Conservation (phyloP, 306 rosid species). For the Cicer bijugum region DNA sequence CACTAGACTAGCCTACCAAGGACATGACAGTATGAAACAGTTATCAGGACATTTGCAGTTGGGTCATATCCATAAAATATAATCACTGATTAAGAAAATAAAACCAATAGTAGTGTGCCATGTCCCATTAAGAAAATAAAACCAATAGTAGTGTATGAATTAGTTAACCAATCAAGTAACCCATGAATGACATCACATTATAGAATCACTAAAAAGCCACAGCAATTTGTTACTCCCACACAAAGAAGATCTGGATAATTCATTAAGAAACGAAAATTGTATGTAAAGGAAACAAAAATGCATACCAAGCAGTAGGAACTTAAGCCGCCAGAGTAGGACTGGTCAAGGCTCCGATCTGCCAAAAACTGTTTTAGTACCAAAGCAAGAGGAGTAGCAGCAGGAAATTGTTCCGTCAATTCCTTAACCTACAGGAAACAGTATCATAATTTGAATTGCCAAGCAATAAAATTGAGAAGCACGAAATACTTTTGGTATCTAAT, state of each 20-base stretch:
- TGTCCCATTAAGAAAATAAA: conserved; percentile 19
- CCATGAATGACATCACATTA: conserved; percentile 22
- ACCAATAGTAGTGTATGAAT: neutral
- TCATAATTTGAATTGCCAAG: conserved; percentile 38
- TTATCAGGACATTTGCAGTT: conserved; percentile 12
- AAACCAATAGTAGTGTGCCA: neutral
- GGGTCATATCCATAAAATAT: conserved; percentile 21
- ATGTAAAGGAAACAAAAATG: conserved; percentile 32
- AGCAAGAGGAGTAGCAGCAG: conserved; percentile 92
- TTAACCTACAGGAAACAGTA: conserved; percentile 64
- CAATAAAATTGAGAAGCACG: conserved; percentile 20
- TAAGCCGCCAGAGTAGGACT: conserved; percentile 96
- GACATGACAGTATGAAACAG: conserved; percentile 22
- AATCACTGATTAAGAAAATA: neutral
- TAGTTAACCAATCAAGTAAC: conserved; percentile 12
- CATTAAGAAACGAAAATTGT: conserved; percentile 25
- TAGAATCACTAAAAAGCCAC: conserved; percentile 16
- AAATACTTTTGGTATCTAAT: conserved; percentile 13
- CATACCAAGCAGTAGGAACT: conserved; percentile 98
- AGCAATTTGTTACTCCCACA: conserved; percentile 29
- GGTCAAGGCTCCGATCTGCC: conserved; percentile 97
- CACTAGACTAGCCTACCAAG: conserved; percentile 15
- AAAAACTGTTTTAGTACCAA: conserved; percentile 87
- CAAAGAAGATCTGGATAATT: conserved; percentile 9
- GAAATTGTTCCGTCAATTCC: conserved; percentile 87